phyloP scores from a whole-genome alignment of 305 asterid genomes.

The Solanum chacoense region DNA sequence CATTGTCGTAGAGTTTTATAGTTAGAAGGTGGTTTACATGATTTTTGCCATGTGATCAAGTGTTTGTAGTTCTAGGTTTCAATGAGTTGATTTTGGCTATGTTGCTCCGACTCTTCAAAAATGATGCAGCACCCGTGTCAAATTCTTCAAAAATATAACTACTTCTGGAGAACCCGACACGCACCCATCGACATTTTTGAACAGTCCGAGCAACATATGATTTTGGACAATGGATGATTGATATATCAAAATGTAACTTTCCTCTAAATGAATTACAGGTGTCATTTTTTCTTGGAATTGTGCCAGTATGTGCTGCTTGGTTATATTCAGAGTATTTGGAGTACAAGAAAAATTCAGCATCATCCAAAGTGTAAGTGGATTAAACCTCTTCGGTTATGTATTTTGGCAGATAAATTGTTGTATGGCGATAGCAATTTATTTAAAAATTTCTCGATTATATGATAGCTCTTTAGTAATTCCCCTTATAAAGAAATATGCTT shows the following conservation, averaged over 20 bases:
- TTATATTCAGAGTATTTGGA: constrained; percentile 59
- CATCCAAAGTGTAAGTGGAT: constrained; percentile 39
- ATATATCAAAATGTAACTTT: constrained; percentile 2
- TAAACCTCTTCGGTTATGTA: neutral
- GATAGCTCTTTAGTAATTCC: neutral
- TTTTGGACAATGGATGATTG: neutral
- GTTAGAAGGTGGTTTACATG: neutral
- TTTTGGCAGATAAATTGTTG: neutral
- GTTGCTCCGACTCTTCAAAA: neutral
- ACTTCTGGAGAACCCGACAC: neutral
- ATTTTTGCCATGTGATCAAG: neutral
- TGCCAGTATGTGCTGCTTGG: constrained; percentile 70
- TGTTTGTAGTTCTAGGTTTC: neutral
- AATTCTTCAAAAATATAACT: neutral
- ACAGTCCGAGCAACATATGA: neutral
- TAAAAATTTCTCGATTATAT: neutral
- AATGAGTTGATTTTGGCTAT: neutral
- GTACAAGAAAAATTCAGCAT: constrained; percentile 28
- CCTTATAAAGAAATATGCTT: neutral
- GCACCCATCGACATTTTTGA: neutral
- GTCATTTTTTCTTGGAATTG: constrained; percentile 60
- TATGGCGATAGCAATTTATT: neutral
- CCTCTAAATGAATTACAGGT: constrained; percentile 34
- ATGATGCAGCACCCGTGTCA: neutral
- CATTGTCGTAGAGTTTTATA: neutral